phyloP scores from a whole-genome alignment of 768 basidiomycete species.

The Lactarius evosmus region DNA sequence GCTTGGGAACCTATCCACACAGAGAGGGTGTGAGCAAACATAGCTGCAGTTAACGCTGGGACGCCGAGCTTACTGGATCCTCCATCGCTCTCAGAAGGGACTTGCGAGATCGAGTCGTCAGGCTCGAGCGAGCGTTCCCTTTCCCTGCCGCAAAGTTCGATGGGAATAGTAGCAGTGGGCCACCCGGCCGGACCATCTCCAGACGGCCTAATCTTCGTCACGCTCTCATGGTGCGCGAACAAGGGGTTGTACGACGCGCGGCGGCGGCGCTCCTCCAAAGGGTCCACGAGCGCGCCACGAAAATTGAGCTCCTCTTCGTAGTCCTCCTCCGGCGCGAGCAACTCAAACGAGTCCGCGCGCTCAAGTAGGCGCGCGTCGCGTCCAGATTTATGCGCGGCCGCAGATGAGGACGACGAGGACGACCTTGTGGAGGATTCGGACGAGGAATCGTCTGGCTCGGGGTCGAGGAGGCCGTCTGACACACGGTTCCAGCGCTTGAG shows the following conservation, averaged over 20 bases:
- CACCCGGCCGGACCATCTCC: background rate
- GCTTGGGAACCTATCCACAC: background rate
- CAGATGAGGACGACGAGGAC: background rate
- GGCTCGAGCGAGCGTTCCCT: constrained; percentile 9
- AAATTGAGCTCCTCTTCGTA: constrained; percentile 12
- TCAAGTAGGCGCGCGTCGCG: constrained; percentile 5
- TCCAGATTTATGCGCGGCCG: background rate
- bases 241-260: background rate
- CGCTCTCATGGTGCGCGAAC: background rate
- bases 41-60: background rate
- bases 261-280: constrained; percentile 1
- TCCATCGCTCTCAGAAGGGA: background rate
- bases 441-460: background rate
- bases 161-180: background rate
- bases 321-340: constrained; percentile 19
- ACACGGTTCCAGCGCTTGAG: constrained; percentile 26
- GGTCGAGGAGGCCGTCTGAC: constrained; percentile 28
- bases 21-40: background rate
- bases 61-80: constrained; percentile 3
- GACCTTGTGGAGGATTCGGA: background rate
- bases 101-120: constrained; percentile 1
- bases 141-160: background rate
- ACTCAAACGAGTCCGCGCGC: constrained; percentile 12
- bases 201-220: background rate
- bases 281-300: background rate